phyloP scores from a whole-genome alignment of 2,329 filamentous ascomycete genomes.

The Penicillium concentricum region DNA sequence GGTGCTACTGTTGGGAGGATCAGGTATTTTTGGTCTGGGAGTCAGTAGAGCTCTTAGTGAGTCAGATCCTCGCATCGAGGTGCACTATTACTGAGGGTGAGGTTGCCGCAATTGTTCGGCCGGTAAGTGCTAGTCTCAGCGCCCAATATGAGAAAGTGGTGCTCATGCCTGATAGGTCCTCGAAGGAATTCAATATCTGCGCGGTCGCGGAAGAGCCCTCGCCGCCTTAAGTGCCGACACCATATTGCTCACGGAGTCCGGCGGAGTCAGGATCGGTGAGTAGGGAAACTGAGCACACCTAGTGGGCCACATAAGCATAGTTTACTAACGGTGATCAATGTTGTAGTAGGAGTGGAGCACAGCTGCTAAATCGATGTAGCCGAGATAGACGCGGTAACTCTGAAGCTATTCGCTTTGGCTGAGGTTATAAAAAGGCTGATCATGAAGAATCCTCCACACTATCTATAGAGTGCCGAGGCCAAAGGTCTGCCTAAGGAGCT shows the following conservation, averaged over 20 bases:
- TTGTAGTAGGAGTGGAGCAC: background rate
- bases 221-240: background rate
- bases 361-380: background rate
- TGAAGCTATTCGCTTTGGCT: background rate
- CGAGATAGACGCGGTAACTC: background rate
- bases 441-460: background rate
- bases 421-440: background rate
- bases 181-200: slow-evolving; percentile 11
- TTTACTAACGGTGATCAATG: background rate
- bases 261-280: background rate
- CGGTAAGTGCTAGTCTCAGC: background rate
- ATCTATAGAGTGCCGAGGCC: background rate
- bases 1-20: background rate
- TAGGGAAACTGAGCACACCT: background rate
- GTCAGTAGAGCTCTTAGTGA: background rate
- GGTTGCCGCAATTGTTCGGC: background rate
- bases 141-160: background rate
- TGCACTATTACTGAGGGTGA: background rate
- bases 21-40: background rate
- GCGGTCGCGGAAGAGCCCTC: background rate
- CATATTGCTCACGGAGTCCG: background rate
- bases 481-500: background rate
- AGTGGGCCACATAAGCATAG: background rate
- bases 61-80: background rate
- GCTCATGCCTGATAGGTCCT: background rate